Percentiles rank a stretch among this genome's conserved stretches.
Evolutionary conservation across 2,329 filamentous ascomycete species (phyloP).

Genomic region (Fusarium pseudocircinatum): DNA sequence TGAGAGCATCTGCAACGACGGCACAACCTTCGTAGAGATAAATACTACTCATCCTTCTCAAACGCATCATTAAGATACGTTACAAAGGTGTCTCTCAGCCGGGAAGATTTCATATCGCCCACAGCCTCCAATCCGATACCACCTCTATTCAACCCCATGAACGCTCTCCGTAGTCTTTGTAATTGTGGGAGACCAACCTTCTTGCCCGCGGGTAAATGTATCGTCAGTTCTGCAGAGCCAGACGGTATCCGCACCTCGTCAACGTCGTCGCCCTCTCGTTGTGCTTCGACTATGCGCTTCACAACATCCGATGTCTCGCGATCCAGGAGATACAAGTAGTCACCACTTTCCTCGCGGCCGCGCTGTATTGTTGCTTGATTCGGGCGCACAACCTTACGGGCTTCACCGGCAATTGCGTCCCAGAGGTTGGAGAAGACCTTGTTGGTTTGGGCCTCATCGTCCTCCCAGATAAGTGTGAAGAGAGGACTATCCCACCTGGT

Average conservation of each 20-base stretch:
- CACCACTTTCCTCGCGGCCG: slow-evolving; percentile 69
- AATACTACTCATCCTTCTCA: slow-evolving; percentile 62
- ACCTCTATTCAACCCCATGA: slow-evolving; percentile 78
- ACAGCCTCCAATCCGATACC: slow-evolving; percentile 69
- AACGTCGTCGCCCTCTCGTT: slow-evolving; percentile 72
- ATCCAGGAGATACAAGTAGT: slow-evolving; percentile 84
- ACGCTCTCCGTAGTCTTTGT: slow-evolving; percentile 80
- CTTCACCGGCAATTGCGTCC: slow-evolving; percentile 75
- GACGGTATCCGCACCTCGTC: slow-evolving; percentile 63
- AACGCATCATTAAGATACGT: slow-evolving; percentile 73
- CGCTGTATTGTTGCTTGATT: slow-evolving; percentile 79
- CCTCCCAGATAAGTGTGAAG: slow-evolving; percentile 81
- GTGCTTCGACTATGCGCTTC: slow-evolving; percentile 73
- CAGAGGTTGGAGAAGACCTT: slow-evolving; percentile 73
- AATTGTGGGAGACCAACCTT: slow-evolving; percentile 77
- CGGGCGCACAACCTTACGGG: slow-evolving; percentile 71
- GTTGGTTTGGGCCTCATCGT: slow-evolving; percentile 67
- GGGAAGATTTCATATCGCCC: slow-evolving; percentile 62
- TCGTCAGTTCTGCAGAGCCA: slow-evolving; percentile 55
- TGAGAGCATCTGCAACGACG: not conserved
- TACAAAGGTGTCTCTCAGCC: slow-evolving; percentile 71
- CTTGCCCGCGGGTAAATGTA: slow-evolving; percentile 71
- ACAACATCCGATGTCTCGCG: slow-evolving; percentile 81
- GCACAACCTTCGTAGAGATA: not conserved
- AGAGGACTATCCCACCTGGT: slow-evolving; percentile 85